Conservation (phyloP, 2,329 filamentous ascomycete species). For the Pseudogymnoascus sp. region DNA sequence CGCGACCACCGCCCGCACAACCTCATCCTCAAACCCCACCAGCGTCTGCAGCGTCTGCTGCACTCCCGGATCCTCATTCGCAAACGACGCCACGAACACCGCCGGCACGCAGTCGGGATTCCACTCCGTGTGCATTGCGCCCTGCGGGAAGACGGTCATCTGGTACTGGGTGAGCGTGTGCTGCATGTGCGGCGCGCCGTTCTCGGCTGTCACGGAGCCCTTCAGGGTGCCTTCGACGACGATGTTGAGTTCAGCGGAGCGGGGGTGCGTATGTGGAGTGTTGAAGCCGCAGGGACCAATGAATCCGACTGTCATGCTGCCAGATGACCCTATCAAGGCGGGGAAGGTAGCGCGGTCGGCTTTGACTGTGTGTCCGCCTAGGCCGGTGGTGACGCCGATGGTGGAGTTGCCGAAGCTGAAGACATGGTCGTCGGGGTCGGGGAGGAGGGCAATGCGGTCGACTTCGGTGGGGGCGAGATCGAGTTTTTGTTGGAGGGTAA, state of each 20-base stretch:
- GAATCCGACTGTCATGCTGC: constrained; percentile 30
- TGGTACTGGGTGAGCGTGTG: constrained; percentile 11
- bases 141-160: constrained; percentile 25
- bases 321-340: constrained; percentile 28
- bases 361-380: constrained; percentile 28
- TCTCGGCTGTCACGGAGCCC: constrained; percentile 14
- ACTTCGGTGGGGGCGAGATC: neutral
- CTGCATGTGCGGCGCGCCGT: constrained; percentile 14
- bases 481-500: neutral
- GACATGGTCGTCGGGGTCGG: neutral
- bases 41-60: constrained; percentile 30
- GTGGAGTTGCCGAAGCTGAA: neutral
- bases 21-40: constrained; percentile 28
- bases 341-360: constrained; percentile 31
- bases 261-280: constrained; percentile 30
- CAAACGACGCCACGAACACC: constrained; percentile 15
- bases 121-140: constrained; percentile 16
- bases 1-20: constrained; percentile 26
- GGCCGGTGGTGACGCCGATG: neutral
- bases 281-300: constrained; percentile 27
- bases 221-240: constrained; percentile 14
- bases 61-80: constrained; percentile 29
- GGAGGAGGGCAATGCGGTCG: neutral
- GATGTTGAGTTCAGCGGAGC: constrained; percentile 16
- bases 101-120: constrained; percentile 18